These are phyloP conservation scores for Dothistroma pini DNA, from an alignment of 2,329 filamentous ascomycete species.

Conservation along the genomic window DNA sequence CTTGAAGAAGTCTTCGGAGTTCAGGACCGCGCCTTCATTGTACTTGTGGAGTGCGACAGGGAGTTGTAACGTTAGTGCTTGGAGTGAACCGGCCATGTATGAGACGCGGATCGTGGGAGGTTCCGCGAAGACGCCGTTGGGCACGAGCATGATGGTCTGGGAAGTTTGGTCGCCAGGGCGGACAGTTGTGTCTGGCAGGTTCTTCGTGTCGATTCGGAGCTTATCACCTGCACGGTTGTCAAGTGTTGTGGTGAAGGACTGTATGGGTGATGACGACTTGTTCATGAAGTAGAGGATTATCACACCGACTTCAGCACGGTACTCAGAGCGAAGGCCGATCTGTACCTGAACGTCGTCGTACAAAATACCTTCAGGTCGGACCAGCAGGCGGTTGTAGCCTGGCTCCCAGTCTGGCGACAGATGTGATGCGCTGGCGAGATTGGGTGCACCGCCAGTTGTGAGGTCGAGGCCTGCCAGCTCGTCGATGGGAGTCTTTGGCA, in stretches of 20 bases:
- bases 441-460: constrained; percentile 62
- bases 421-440: constrained; percentile 87
- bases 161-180: constrained; percentile 73
- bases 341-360: constrained; percentile 96
- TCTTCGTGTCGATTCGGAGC: constrained; percentile 82
- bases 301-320: constrained; percentile 90
- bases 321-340: constrained; percentile 87
- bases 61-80: constrained; percentile 86
- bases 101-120: constrained; percentile 90
- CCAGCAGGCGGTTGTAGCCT: constrained; percentile 79
- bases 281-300: constrained; percentile 95
- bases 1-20: constrained; percentile 95
- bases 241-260: constrained; percentile 92
- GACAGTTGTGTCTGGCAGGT: constrained; percentile 79
- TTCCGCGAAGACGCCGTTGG: constrained; percentile 73
- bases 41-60: constrained; percentile 91
- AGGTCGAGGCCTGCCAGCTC: constrained; percentile 84
- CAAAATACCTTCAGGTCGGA: constrained; percentile 77
- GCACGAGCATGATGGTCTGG: constrained; percentile 93
- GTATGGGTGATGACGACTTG: constrained; percentile 79
- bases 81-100: constrained; percentile 88
- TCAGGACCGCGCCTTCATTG: constrained; percentile 86
- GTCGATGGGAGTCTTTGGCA: constrained; percentile 37
- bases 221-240: constrained; percentile 66
- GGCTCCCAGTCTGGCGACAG: constrained; percentile 91